These are phyloP conservation scores for Neonectria sp. DNA, from an alignment of 2,329 filamentous ascomycete genomes.

Conservation along the genomic window DNA sequence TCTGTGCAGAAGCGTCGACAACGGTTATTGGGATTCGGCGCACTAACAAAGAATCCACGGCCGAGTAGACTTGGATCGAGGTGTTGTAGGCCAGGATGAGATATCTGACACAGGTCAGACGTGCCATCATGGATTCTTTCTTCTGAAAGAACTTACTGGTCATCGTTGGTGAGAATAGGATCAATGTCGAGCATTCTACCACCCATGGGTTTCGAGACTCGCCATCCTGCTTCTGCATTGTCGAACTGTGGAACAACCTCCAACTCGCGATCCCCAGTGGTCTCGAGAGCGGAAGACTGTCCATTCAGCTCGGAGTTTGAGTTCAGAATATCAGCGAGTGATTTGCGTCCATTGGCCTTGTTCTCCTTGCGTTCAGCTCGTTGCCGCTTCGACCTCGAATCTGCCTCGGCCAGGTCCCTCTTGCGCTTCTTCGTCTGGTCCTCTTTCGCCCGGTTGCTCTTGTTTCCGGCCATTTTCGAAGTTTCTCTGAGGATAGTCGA, in stretches of 20 bases:
- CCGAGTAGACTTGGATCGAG: conserved; percentile 85
- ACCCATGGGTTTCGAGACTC: conserved; percentile 74
- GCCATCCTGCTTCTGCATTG: conserved; percentile 64
- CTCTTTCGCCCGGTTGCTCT: conserved; percentile 52
- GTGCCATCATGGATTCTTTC: not conserved
- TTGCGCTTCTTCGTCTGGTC: conserved; percentile 63
- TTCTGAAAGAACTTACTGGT: conserved; percentile 64
- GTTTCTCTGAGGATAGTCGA: conserved; percentile 25
- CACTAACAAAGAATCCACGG: conserved; percentile 84
- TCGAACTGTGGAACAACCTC: conserved; percentile 48
- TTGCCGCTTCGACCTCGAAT: conserved; percentile 59
- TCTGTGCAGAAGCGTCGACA: conserved; percentile 46
- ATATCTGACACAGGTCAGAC: conserved; percentile 64
- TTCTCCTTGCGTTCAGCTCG: conserved; percentile 51
- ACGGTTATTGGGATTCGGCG: conserved; percentile 74
- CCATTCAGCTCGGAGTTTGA: conserved; percentile 36
- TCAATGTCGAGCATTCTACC: conserved; percentile 77
- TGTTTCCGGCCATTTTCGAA: conserved; percentile 54
- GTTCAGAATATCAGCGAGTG: conserved; percentile 22
- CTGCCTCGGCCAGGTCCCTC: conserved; percentile 60
- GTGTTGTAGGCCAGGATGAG: conserved; percentile 82
- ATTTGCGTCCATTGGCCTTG: conserved; percentile 46
- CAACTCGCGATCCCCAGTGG: conserved; percentile 40
- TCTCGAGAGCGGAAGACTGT: conserved; percentile 32
- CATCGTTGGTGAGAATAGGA: conserved; percentile 73